Percentiles rank a stretch among this genome's conserved stretches.
Evolutionary conservation across 129 eudicot species (phyloP).

Genomic region (Ambrosia artemisiifolia): DNA sequence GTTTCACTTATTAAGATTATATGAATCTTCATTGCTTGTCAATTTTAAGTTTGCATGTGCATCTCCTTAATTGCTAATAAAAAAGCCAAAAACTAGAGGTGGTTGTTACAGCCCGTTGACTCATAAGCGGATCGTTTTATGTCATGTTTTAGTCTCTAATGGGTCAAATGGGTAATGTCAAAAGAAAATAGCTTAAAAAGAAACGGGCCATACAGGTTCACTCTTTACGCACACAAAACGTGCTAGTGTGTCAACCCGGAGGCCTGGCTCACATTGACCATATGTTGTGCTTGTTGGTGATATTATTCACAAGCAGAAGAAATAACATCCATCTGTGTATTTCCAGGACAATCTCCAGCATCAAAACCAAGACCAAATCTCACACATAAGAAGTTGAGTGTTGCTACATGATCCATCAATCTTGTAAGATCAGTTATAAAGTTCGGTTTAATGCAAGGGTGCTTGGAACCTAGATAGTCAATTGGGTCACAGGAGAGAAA

Average conservation of each 20-base stretch:
- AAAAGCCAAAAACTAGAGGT: neutral
- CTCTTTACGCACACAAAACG: neutral
- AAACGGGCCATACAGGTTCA: neutral
- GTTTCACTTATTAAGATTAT: neutral
- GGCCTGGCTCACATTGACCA: neutral
- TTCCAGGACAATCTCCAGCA: slow-evolving; percentile 31
- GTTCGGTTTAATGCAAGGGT: neutral
- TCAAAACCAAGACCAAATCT: slow-evolving; percentile 35
- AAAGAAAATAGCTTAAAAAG: neutral
- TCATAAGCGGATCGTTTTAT: neutral
- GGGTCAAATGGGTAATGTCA: neutral
- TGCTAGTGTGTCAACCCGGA: neutral
- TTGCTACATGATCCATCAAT: slow-evolving; percentile 26
- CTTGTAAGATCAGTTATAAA: neutral
- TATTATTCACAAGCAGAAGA: neutral
- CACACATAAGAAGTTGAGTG: slow-evolving; percentile 33
- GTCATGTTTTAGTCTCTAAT: neutral
- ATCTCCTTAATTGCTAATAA: neutral
- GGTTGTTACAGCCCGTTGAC: neutral
- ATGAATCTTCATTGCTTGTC: neutral
- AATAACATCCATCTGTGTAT: slow-evolving; percentile 1
- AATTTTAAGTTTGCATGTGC: neutral
- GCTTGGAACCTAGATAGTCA: slow-evolving; percentile 8
- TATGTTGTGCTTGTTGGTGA: neutral
- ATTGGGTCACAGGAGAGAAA: neutral